phyloP scores from a whole-genome alignment of 2,329 filamentous ascomycete genomes.

The Aspergillus quadricinctus region DNA sequence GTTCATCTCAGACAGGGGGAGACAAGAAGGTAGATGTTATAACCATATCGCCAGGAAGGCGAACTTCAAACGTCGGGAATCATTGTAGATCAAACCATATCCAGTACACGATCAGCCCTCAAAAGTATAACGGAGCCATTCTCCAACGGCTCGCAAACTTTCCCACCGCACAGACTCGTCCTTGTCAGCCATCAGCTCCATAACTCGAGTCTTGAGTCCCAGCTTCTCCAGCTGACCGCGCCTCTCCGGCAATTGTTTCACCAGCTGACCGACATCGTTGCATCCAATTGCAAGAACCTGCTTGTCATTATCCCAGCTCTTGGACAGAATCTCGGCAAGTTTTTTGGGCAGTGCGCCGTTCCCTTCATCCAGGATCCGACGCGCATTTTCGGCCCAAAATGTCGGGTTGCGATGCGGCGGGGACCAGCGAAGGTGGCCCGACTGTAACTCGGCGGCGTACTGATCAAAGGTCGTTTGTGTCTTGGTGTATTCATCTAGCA shows the following conservation, averaged over 20 bases:
- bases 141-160: slow-evolving; percentile 77
- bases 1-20: slow-evolving; percentile 1
- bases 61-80: slow-evolving; percentile 4
- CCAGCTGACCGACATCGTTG: slow-evolving; percentile 83
- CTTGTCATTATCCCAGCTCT: slow-evolving; percentile 81
- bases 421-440: slow-evolving; percentile 87
- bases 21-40: slow-evolving; percentile 1
- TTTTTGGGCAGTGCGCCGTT: slow-evolving; percentile 74
- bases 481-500: slow-evolving; percentile 79
- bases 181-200: slow-evolving; percentile 87
- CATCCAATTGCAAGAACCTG: slow-evolving; percentile 86
- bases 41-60: background rate
- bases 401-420: slow-evolving; percentile 80
- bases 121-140: slow-evolving; percentile 70
- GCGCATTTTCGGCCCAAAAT: slow-evolving; percentile 90
- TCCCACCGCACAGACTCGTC: slow-evolving; percentile 92
- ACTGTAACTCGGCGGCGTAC: slow-evolving; percentile 75
- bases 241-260: slow-evolving; percentile 85
- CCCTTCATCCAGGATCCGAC: slow-evolving; percentile 77
- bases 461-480: slow-evolving; percentile 64
- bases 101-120: slow-evolving; percentile 37
- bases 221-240: slow-evolving; percentile 74
- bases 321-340: slow-evolving; percentile 76
- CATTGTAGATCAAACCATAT: slow-evolving; percentile 6
- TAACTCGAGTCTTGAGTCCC: slow-evolving; percentile 79